Conservation (phyloP, 1,139 yeast species). For the Sugiyamaella castrensis region DNA sequence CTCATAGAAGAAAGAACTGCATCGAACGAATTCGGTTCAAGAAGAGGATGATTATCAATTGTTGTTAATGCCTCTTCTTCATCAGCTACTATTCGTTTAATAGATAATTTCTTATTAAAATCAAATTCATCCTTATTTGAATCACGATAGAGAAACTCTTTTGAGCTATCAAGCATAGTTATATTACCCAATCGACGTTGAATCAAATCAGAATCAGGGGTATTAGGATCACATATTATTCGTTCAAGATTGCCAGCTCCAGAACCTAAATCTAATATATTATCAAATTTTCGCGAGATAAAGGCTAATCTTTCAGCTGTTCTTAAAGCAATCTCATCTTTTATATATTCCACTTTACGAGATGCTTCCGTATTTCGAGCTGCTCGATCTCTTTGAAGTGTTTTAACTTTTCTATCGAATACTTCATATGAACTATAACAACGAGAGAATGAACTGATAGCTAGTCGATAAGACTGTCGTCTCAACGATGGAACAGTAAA, state of each 20-base stretch:
- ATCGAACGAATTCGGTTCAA: conserved; percentile 49
- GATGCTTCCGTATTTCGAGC: conserved; percentile 46
- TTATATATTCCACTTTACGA: conserved; percentile 65
- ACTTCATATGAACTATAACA: conserved; percentile 44
- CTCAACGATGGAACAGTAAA: no score
- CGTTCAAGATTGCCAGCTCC: conserved; percentile 62
- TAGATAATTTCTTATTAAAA: conserved; percentile 45
- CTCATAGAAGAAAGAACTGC: conserved; percentile 73
- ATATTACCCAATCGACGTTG: conserved; percentile 53
- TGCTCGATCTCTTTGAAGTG: conserved; percentile 56
- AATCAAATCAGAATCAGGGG: conserved; percentile 51
- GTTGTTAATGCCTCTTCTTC: conserved; percentile 48
- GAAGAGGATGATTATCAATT: conserved; percentile 12
- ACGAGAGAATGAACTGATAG: no score
- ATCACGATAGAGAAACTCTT: conserved; percentile 54
- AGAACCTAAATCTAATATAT: conserved; percentile 68
- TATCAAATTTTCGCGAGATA: conserved; percentile 60
- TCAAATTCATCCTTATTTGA: conserved; percentile 32
- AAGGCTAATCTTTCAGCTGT: conserved; percentile 75
- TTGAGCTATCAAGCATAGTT: conserved; percentile 66
- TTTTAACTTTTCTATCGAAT: conserved; percentile 63
- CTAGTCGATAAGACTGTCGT: no score
- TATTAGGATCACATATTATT: conserved; percentile 35
- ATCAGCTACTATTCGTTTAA: conserved; percentile 56
- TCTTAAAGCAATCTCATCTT: conserved; percentile 70